Evolutionary conservation across 352 stramenopile genomes (phyloP).

Genomic region (Blastocystis sp.): DNA sequence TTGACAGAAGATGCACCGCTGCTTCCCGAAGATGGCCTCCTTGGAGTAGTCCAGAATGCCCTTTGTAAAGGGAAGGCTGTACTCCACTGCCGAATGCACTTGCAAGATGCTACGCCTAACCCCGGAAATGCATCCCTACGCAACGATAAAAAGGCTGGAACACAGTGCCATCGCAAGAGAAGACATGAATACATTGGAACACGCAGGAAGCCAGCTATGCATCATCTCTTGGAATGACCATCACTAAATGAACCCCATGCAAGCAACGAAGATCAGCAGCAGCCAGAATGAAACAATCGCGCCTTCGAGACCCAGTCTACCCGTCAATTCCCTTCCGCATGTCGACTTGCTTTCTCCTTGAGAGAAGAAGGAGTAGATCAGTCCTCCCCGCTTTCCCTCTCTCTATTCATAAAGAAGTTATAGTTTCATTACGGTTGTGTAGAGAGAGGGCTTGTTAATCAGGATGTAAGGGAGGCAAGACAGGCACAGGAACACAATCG

Average conservation of each 20-base stretch:
- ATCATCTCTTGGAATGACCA: not conserved
- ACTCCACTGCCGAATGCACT: constrained; percentile 6
- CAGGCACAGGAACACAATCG: constrained; percentile 52
- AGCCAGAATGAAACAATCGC: constrained; percentile 20
- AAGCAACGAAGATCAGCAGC: not conserved
- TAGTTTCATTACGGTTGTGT: not conserved
- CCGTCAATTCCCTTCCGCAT: not conserved
- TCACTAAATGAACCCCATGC: constrained; percentile 29
- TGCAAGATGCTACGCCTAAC: constrained; percentile 19
- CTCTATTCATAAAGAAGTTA: not conserved
- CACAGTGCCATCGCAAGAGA: constrained; percentile 10
- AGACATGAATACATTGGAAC: not conserved
- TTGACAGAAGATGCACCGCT: constrained; percentile 61
- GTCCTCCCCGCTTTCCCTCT: not conserved
- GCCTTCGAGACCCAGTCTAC: constrained; percentile 29
- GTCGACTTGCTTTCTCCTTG: not conserved
- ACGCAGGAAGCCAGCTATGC: constrained; percentile 5
- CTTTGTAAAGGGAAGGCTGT: not conserved
- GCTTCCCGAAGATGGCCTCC: constrained; percentile 19
- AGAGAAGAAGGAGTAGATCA: constrained; percentile 34
- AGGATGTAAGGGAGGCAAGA: constrained; percentile 53
- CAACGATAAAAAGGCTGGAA: not conserved
- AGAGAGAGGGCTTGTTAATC: constrained; percentile 13
- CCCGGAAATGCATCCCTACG: not conserved
- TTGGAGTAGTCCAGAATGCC: not conserved